phyloP scores from a whole-genome alignment of 2,329 filamentous ascomycete genomes.

The Claviceps sp. region DNA sequence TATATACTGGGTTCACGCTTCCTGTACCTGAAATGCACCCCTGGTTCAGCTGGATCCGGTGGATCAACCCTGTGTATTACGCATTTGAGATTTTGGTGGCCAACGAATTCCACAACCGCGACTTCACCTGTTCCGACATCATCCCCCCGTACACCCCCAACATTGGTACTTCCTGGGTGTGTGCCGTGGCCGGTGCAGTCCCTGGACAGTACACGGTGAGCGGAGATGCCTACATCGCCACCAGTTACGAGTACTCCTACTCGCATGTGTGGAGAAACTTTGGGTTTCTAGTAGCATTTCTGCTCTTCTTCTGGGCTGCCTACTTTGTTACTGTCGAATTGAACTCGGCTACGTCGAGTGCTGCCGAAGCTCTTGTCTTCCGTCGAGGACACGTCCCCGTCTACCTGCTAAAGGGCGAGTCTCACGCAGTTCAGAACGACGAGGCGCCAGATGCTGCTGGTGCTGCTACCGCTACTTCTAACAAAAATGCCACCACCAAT shows the following conservation, averaged over 20 bases:
- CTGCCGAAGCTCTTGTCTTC: conserved; percentile 59
- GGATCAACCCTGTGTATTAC: conserved; percentile 60
- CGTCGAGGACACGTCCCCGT: conserved; percentile 37
- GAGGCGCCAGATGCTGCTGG: conserved; percentile 7
- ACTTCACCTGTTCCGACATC: conserved; percentile 41
- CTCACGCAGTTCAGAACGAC: conserved; percentile 17
- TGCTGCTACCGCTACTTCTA: conserved; percentile 10
- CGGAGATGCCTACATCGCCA: conserved; percentile 46
- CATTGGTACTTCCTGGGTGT: conserved; percentile 35
- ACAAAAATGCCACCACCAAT: conserved; percentile 6
- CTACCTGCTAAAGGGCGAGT: conserved; percentile 20
- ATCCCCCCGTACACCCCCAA: conserved; percentile 32
- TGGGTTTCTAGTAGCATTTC: conserved; percentile 52
- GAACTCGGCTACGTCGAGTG: conserved; percentile 48
- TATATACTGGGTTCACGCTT: conserved; percentile 45
- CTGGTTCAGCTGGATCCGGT: conserved; percentile 67
- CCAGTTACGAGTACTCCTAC: conserved; percentile 42
- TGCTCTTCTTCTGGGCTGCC: conserved; percentile 47
- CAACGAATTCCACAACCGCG: conserved; percentile 54
- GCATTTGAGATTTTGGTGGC: conserved; percentile 59
- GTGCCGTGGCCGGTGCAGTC: conserved; percentile 38
- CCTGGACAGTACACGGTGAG: conserved; percentile 39
- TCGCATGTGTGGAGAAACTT: conserved; percentile 54
- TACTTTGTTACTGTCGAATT: conserved; percentile 53
- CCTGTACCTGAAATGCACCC: conserved; percentile 45